Evolutionary conservation across 257 asterid species (phyloP).

Genomic region (Nyctanthes arbortristis): DNA sequence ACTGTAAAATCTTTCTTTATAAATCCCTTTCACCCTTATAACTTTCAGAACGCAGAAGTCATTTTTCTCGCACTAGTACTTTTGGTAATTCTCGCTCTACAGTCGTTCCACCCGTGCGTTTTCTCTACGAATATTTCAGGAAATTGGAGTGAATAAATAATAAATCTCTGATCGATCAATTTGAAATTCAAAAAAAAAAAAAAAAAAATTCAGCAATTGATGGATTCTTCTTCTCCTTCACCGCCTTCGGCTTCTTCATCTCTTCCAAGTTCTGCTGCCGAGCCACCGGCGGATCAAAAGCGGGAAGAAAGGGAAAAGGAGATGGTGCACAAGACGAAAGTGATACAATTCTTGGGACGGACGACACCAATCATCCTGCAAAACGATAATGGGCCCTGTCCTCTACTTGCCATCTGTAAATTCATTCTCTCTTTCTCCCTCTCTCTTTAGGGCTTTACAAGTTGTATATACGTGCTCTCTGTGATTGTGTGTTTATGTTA

Average conservation of each 20-base stretch:
- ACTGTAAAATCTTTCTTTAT: too few relatives aligned
- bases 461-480: constrained; percentile 1
- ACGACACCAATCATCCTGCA: constrained; percentile 82
- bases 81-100: not conserved
- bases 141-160: not conserved
- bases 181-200: constrained; percentile 3
- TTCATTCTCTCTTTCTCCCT: constrained; percentile 10
- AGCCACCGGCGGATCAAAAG: constrained; percentile 34
- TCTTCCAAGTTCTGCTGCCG: constrained; percentile 19
- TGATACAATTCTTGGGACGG: constrained; percentile 80
- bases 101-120: not conserved
- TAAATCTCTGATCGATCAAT: not conserved
- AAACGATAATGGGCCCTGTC: constrained; percentile 97
- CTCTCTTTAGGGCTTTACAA: constrained; percentile 35
- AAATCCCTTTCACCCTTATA: too few relatives aligned
- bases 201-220: too few relatives aligned
- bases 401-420: constrained; percentile 94
- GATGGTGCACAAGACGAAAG: constrained; percentile 68
- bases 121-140: not conserved
- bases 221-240: constrained; percentile 36
- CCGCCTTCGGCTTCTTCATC: constrained; percentile 33
- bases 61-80: not conserved
- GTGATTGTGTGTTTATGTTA: not conserved
- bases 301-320: constrained; percentile 43
- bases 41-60: too few relatives aligned